These are phyloP conservation scores for Corylus americana DNA, from an alignment of 306 rosid species.

Conservation along the genomic window DNA sequence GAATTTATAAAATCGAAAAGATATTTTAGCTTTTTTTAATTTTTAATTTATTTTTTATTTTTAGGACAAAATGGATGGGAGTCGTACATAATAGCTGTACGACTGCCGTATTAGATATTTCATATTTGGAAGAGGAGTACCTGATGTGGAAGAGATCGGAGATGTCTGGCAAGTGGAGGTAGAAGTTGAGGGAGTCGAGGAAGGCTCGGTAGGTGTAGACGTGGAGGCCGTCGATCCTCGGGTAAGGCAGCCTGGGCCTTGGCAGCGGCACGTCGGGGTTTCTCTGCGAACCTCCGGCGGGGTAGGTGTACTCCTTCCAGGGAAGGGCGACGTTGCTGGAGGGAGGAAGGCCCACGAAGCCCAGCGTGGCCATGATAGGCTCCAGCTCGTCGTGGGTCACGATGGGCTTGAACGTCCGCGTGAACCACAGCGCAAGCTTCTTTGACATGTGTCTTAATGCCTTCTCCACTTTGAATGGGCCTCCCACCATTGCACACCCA, in stretches of 20 bases:
- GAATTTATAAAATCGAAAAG: too few species aligned
- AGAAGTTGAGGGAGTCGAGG: constrained; percentile 48
- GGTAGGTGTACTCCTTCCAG: constrained; percentile 48
- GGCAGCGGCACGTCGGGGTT: constrained; percentile 18
- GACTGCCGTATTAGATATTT: too few species aligned
- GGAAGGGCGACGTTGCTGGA: not conserved
- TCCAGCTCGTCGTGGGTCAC: constrained; percentile 65
- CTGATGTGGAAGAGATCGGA: constrained; percentile 57
- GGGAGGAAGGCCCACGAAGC: constrained; percentile 43
- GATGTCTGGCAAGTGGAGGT: constrained; percentile 46
- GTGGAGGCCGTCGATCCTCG: constrained; percentile 58
- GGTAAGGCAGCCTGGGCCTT: constrained; percentile 49
- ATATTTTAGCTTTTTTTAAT: too few species aligned
- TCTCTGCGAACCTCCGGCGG: constrained; percentile 30
- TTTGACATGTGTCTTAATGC: constrained; percentile 41
- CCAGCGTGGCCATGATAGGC: constrained; percentile 54
- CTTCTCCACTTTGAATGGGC: constrained; percentile 26
- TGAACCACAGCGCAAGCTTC: constrained; percentile 54
- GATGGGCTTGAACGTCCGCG: constrained; percentile 53
- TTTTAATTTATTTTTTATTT: too few species aligned
- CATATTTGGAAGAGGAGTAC: not conserved
- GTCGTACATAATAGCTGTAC: not conserved
- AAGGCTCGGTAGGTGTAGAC: constrained; percentile 51
- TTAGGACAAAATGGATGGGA: too few species aligned
- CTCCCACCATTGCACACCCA: not conserved